Evolutionary conservation across 495 filamentous ascomycete species (phyloP), one percentile per base, ranked within the genome.

Genomic region (Trichoderma asperelloides): DNA sequence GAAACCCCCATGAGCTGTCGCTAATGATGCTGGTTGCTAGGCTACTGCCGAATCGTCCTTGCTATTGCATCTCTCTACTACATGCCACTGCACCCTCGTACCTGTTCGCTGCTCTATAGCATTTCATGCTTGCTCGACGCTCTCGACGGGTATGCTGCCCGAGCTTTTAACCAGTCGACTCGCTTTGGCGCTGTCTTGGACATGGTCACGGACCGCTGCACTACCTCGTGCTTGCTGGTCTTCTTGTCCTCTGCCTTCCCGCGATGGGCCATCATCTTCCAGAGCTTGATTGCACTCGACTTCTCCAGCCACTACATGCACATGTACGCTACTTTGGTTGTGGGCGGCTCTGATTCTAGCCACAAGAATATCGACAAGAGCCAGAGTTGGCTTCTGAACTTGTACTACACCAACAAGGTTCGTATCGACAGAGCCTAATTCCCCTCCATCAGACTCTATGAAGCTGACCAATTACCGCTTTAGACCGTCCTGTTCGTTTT

Each of bases 271-370:
- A 89, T 97, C 69, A 66, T 98, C 65, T 98, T 98, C 85, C 96
- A 98, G 80, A 84, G 88, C 40, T 81, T 98, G 73, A 98, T 98
- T 72, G 87, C 87, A 65, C 75, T 98, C 73, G 95, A 98, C 77
- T 78, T 98, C 70, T 92, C 96, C 43, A 95, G 91, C 78, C 95
- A 98, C 77, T 98, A 97, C 78, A 91, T 97, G 82, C 96, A 98
- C 79, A 97, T 98, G 92, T 98, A 92, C 76, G 93, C 92, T 13
- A 96, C 92, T 18, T 75, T 92, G 67, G 85, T 85, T 71, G 93
- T 96, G 90, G 91, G 88, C 41, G 91, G 89, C 25, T 77, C 81
- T 65, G 85, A 84, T 49, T 84, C 87, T 75, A 95, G 91, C 74
- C 95, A 98, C 79, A 98, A 98, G 88, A 95, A 90, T 70, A 87